A percentile compares a stretch with the other conserved stretches of the same genome.
These are phyloP conservation scores for Coemansia sp. DNA, from an alignment of 192 early-diverging fungal genomes.

Conservation along the genomic window DNA sequence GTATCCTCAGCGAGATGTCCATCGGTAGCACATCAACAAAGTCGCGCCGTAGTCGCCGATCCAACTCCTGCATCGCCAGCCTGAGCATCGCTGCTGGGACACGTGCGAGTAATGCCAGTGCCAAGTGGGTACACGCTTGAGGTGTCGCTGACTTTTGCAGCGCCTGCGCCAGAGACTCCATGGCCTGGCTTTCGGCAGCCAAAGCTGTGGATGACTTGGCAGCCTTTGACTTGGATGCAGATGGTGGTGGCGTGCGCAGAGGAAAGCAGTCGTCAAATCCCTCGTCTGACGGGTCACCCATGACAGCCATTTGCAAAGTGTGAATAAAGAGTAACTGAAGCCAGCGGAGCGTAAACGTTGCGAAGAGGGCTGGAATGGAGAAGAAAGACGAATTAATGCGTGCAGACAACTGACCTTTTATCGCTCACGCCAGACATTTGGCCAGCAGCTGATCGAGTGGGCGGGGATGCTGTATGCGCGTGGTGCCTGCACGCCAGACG, in stretches of 20 bases:
- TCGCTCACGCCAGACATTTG: neutral
- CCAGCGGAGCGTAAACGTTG: neutral
- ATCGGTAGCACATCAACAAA: slow-evolving; percentile 43
- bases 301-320: slow-evolving; percentile 9
- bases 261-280: slow-evolving; percentile 26
- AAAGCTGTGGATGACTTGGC: neutral
- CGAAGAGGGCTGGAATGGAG: neutral
- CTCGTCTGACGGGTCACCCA: slow-evolving; percentile 23
- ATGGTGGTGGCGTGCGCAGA: neutral
- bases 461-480: neutral
- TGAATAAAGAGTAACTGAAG: neutral
- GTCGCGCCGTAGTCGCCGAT: slow-evolving; percentile 40
- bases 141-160: slow-evolving; percentile 22
- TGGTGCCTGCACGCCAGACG: slow-evolving; percentile 1
- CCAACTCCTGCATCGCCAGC: slow-evolving; percentile 22
- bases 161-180: slow-evolving; percentile 25
- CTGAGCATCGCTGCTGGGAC: slow-evolving; percentile 37
- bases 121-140: slow-evolving; percentile 29
- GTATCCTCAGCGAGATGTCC: slow-evolving; percentile 35
- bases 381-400: slow-evolving; percentile 9
- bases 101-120: slow-evolving; percentile 27
- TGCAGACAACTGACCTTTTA: slow-evolving; percentile 6
- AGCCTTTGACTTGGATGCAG: neutral
- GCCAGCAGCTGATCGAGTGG: slow-evolving; percentile 15
- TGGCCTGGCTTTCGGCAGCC: neutral